Conservation (phyloP, 2,329 filamentous ascomycete genomes). For the Seiridium cupressi region DNA sequence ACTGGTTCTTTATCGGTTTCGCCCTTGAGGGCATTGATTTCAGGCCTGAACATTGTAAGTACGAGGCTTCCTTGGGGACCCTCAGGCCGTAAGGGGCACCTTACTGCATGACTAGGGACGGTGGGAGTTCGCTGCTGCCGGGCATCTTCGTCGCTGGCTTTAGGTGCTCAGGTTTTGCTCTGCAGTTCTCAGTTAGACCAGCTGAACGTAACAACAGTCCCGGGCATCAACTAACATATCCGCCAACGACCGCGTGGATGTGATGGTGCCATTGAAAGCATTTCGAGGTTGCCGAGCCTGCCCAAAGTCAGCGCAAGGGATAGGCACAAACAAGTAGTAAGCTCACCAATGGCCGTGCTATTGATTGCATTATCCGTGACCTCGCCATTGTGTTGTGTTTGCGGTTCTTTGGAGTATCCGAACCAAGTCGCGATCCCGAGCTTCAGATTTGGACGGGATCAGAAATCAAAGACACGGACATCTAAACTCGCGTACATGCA, state of each 20-base stretch:
- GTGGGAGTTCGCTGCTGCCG: not conserved
- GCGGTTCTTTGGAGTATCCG: slow-evolving; percentile 12
- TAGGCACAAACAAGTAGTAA: not conserved
- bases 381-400: slow-evolving; percentile 25
- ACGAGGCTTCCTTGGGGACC: not conserved
- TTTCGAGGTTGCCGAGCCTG: slow-evolving; percentile 24
- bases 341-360: slow-evolving; percentile 27
- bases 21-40: slow-evolving; percentile 24
- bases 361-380: slow-evolving; percentile 22
- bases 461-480: not conserved
- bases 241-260: slow-evolving; percentile 20
- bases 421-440: slow-evolving; percentile 14
- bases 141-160: not conserved
- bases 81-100: not conserved
- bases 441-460: slow-evolving; percentile 9
- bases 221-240: slow-evolving; percentile 20
- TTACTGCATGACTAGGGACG: slow-evolving; percentile 7
- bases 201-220: no score
- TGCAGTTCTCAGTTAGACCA: not conserved
- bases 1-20: slow-evolving; percentile 22
- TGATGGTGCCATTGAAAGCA: slow-evolving; percentile 18
- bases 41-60: not conserved
- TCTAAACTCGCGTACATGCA: not conserved
- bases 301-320: slow-evolving; percentile 13
- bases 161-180: not conserved